phyloP scores from a whole-genome alignment of 768 basidiomycete species.

The Mycena galericulata region DNA sequence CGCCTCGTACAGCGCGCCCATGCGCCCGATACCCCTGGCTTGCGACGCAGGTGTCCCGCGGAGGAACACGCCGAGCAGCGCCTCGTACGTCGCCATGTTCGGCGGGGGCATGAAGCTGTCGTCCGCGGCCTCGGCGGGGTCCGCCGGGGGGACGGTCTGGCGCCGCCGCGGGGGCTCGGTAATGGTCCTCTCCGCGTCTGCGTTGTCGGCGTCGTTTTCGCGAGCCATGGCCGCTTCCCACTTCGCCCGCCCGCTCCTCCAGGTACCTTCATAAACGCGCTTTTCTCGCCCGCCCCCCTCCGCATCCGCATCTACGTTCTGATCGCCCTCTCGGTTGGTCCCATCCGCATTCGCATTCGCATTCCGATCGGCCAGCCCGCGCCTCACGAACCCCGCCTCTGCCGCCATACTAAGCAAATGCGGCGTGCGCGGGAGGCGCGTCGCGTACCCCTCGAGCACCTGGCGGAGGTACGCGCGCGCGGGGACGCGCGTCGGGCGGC shows the following conservation, averaged over 20 bases:
- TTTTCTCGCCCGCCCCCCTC: no score
- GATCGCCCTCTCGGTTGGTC: no score
- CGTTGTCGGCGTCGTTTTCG: no score
- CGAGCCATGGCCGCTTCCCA: background rate
- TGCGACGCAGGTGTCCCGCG: no score
- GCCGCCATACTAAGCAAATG: slow-evolving; percentile 2
- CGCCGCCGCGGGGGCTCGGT: background rate
- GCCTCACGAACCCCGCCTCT: background rate
- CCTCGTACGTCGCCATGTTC: slow-evolving; percentile 9
- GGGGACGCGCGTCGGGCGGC: background rate
- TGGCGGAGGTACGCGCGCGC: slow-evolving; percentile 9
- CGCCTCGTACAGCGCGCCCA: background rate
- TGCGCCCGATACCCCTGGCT: no score
- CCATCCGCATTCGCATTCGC: no score
- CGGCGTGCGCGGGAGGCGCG: background rate
- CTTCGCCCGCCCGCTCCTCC: no score
- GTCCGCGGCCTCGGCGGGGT: slow-evolving; percentile 19
- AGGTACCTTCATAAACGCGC: no score
- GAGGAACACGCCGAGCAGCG: slow-evolving; percentile 16
- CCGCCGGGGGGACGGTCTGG: background rate
- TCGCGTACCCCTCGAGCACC: slow-evolving; percentile 12
- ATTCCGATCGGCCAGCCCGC: slow-evolving; percentile 2
- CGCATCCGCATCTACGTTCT: no score
- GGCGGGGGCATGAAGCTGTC: slow-evolving; percentile 28
- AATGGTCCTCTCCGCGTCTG: background rate